Evolutionary conservation across 2,329 filamentous ascomycete genomes (phyloP).

Genomic region (Ophiocordyceps camponoti-rufipedis): DNA sequence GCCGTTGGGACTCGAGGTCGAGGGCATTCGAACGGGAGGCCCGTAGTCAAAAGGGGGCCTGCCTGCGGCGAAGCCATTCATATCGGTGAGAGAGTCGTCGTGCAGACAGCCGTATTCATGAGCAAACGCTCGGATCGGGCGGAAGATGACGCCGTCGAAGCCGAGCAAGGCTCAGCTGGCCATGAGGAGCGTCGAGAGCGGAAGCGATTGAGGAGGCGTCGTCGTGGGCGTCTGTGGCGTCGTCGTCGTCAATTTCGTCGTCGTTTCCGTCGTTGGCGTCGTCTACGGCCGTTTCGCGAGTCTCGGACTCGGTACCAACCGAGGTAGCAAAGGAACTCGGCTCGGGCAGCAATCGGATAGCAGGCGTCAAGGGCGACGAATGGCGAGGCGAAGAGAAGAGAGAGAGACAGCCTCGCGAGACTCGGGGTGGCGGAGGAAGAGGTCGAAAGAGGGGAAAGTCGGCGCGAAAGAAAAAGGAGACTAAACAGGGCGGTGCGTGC

Average conservation of each 20-base stretch:
- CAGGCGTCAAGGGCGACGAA: not conserved
- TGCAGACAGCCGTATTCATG: constrained; percentile 5
- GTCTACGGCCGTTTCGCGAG: not conserved
- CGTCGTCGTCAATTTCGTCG: not conserved
- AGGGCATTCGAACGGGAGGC: constrained; percentile 12
- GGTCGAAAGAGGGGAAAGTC: not conserved
- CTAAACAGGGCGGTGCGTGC: not conserved
- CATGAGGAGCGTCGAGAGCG: constrained; percentile 1
- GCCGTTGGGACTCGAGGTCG: constrained; percentile 19
- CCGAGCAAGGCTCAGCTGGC: not conserved
- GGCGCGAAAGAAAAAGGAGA: not conserved
- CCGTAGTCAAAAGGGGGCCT: constrained; percentile 18
- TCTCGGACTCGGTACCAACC: not conserved
- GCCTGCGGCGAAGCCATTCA: constrained; percentile 21
- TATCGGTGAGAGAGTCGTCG: constrained; percentile 7
- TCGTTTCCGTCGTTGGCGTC: not conserved
- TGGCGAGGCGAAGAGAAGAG: not conserved
- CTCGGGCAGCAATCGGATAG: not conserved
- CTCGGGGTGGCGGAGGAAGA: not conserved
- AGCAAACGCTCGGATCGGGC: constrained; percentile 3
- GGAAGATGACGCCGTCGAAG: constrained; percentile 1
- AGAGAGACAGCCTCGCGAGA: not conserved
- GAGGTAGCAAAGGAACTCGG: not conserved
- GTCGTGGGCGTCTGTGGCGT: not conserved
- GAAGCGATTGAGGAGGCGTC: not conserved